phyloP scores from a whole-genome alignment of 2,329 filamentous ascomycete species.

The Trichoderma atrobrunneum region DNA sequence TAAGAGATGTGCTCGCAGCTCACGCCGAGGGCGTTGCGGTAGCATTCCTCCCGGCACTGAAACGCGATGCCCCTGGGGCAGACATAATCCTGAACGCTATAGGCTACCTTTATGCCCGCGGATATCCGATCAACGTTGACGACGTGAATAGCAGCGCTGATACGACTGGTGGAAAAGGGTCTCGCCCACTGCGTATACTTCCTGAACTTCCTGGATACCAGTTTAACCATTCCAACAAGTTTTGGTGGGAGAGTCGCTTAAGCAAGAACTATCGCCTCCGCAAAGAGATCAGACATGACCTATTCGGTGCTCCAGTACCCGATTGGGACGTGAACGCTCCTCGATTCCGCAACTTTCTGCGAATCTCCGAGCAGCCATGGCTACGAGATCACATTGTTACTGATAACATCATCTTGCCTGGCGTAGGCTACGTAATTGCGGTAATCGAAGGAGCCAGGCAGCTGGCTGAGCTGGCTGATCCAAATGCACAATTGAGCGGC shows the following conservation, averaged over 20 bases:
- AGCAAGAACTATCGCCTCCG: slow-evolving; percentile 31
- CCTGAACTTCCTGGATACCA: slow-evolving; percentile 35
- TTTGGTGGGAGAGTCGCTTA: slow-evolving; percentile 33
- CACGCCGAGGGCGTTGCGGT: neutral
- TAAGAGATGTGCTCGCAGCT: neutral
- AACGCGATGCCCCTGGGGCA: neutral
- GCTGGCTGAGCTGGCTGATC: slow-evolving; percentile 22
- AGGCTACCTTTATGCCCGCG: neutral
- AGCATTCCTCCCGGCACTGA: neutral
- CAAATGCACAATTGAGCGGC: slow-evolving; percentile 7
- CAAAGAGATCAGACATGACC: slow-evolving; percentile 35
- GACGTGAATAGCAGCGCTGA: slow-evolving; percentile 5
- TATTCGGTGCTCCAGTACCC: slow-evolving; percentile 34
- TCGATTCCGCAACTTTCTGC: slow-evolving; percentile 25
- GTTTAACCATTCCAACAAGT: slow-evolving; percentile 35
- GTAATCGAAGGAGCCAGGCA: slow-evolving; percentile 32
- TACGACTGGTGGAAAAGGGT: neutral
- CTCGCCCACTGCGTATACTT: neutral
- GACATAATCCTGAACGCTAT: neutral
- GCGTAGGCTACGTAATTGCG: slow-evolving; percentile 37
- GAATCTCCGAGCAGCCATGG: slow-evolving; percentile 27
- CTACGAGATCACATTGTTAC: slow-evolving; percentile 34
- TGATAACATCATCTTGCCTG: slow-evolving; percentile 37
- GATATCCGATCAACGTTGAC: neutral
- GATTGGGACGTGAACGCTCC: slow-evolving; percentile 25